Conservation (phyloP, 495 filamentous ascomycete species). For the Bombardia bombarda region DNA sequence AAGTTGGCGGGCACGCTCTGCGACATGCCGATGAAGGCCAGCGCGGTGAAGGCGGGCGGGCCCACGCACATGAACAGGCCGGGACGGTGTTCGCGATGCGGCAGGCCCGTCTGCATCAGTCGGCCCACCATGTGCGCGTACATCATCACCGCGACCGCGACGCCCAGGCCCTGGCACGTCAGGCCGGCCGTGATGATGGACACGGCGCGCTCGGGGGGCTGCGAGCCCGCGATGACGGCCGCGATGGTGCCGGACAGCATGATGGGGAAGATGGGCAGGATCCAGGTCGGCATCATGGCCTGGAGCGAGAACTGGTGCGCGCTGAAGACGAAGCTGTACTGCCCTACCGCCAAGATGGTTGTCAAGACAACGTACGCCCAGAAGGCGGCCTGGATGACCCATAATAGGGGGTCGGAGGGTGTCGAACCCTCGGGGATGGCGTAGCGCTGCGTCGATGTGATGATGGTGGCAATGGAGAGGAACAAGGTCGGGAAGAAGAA, state of each 20-base stretch:
- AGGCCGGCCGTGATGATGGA: constrained; percentile 43
- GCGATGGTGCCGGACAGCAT: constrained; percentile 48
- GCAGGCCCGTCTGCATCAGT: constrained; percentile 54
- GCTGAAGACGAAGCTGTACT: constrained; percentile 46
- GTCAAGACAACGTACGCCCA: constrained; percentile 44
- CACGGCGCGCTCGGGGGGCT: constrained; percentile 31
- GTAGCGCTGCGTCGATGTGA: constrained; percentile 53
- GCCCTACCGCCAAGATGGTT: constrained; percentile 37
- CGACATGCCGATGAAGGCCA: constrained; percentile 23
- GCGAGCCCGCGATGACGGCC: constrained; percentile 32
- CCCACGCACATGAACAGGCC: constrained; percentile 68
- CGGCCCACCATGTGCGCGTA: constrained; percentile 54
- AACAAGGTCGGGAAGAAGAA: constrained; percentile 65
- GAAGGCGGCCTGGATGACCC: constrained; percentile 38
- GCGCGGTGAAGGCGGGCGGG: constrained; percentile 54
- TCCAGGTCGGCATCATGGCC: constrained; percentile 49
- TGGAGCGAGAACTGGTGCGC: constrained; percentile 26
- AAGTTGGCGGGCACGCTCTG: constrained; percentile 25
- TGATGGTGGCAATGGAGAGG: constrained; percentile 55
- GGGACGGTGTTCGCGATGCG: constrained; percentile 36
- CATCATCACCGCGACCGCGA: constrained; percentile 43
- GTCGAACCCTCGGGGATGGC: constrained; percentile 37
- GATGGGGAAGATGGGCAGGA: constrained; percentile 50
- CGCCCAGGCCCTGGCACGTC: constrained; percentile 46
- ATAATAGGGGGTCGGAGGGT: constrained; percentile 26